A percentile compares a stretch with the other conserved stretches of the same genome.
These are phyloP conservation scores for Aspergillus sp. DNA, from an alignment of 2,329 filamentous ascomycete species.

Conservation along the genomic window DNA sequence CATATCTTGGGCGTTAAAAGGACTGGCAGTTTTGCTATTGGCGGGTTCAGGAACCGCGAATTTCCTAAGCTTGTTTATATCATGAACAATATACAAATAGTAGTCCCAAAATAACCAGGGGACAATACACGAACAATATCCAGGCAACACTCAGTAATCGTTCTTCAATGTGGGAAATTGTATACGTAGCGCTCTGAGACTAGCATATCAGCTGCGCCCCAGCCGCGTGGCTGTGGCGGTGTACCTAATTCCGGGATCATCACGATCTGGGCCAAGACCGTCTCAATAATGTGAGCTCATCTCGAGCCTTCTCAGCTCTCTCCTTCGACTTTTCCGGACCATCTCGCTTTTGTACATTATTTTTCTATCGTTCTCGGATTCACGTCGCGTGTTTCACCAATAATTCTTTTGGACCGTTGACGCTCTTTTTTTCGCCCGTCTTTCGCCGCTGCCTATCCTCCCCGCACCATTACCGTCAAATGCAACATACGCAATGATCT, in stretches of 20 bases:
- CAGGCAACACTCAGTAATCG: background rate
- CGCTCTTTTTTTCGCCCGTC: background rate
- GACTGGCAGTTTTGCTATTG: background rate
- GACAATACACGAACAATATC: background rate
- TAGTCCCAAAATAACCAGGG: background rate
- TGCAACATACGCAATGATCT: constrained; percentile 1
- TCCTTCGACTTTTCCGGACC: background rate
- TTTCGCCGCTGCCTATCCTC: background rate
- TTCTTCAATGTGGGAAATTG: background rate
- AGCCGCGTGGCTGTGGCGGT: constrained; percentile 3
- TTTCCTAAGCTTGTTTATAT: background rate
- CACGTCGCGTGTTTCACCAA: background rate
- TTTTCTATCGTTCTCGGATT: background rate
- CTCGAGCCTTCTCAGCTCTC: background rate
- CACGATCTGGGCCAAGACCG: background rate
- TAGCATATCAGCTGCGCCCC: background rate
- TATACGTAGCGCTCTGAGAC: background rate
- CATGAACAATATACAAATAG: background rate
- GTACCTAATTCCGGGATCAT: background rate
- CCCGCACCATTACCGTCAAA: background rate
- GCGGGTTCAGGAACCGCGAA: background rate
- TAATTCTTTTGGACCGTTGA: background rate
- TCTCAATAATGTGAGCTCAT: background rate
- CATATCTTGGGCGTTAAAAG: constrained; percentile 2
- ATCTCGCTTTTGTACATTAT: background rate